phyloP scores from a whole-genome alignment of 148 eudicot species.

The Dianthus caryophyllus region DNA sequence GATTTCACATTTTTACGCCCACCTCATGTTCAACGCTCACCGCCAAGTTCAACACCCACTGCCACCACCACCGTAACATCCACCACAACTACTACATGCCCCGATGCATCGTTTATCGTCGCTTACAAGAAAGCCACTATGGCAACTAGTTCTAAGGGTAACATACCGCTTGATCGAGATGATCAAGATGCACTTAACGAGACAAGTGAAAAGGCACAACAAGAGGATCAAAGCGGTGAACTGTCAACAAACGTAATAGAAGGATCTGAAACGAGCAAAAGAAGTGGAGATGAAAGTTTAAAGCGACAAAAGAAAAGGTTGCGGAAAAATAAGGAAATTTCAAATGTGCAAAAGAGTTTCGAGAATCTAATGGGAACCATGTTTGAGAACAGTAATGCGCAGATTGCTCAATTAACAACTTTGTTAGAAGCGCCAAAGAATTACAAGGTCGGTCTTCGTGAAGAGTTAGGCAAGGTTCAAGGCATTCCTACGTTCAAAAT shows the following conservation, averaged over 20 bases:
- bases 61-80: too few relatives aligned
- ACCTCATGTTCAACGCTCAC: too few relatives aligned
- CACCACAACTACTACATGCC: too few relatives aligned
- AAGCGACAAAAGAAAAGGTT: too few relatives aligned
- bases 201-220: neutral
- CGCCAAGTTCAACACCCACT: too few relatives aligned
- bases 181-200: neutral
- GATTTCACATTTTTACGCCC: too few relatives aligned
- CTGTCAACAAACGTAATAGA: neutral
- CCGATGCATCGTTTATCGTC: too few relatives aligned
- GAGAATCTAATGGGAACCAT: too few relatives aligned
- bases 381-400: slow-evolving; percentile 10
- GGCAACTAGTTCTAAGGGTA: neutral
- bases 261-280: neutral
- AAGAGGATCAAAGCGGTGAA: neutral
- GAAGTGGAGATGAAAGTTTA: too few relatives aligned
- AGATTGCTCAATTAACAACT: neutral
- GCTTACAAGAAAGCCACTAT: too few relatives aligned
- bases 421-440: slow-evolving; percentile 9
- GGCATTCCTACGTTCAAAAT: neutral
- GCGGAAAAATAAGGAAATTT: too few relatives aligned
- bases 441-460: slow-evolving; percentile 4
- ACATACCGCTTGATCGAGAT: slow-evolving; percentile 1
- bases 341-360: too few relatives aligned
- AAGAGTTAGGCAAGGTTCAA: slow-evolving; percentile 2